Percentiles rank a stretch among this genome's conserved stretches.
Conservation (phyloP, 1,284 basidiomycete genomes). For the Cryptococcus floricola region DNA sequence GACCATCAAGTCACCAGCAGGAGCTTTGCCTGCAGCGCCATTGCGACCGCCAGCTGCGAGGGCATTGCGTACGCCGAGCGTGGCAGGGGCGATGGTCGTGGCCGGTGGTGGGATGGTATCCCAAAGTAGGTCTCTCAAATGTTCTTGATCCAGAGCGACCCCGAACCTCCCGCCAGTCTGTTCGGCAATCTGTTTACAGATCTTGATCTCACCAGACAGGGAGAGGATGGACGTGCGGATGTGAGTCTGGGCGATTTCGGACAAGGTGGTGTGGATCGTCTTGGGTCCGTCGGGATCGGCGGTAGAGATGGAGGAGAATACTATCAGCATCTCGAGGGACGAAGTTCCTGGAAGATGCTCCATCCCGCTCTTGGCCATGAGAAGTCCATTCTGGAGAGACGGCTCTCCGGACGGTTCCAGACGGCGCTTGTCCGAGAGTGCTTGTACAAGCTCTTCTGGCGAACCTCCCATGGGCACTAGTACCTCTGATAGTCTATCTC, state of each 20-base stretch:
- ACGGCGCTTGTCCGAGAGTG: constrained; percentile 79
- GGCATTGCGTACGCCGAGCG: constrained; percentile 48
- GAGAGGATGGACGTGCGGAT: constrained; percentile 91
- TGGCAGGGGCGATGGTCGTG: constrained; percentile 54
- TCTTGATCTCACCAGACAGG: constrained; percentile 93
- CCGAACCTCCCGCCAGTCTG: constrained; percentile 87
- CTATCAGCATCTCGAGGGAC: constrained; percentile 86
- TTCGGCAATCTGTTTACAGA: constrained; percentile 84
- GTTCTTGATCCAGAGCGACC: constrained; percentile 94
- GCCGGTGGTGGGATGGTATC: constrained; percentile 94
- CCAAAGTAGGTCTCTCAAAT: constrained; percentile 91
- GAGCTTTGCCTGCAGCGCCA: constrained; percentile 48
- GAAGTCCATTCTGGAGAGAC: constrained; percentile 90
- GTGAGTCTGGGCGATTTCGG: constrained; percentile 71
- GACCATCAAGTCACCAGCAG: constrained; percentile 87
- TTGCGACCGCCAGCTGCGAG: constrained; percentile 51
- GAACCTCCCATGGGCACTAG: constrained; percentile 83
- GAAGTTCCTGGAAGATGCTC: constrained; percentile 91
- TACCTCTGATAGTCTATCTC: constrained; percentile 79
- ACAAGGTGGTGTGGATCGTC: constrained; percentile 82
- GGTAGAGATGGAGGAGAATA: constrained; percentile 92
- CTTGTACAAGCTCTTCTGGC: constrained; percentile 85
- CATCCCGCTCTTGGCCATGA: constrained; percentile 90
- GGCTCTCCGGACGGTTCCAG: constrained; percentile 90
- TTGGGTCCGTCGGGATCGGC: constrained; percentile 82